Evolutionary conservation across 805 yeast species (phyloP).

Genomic region (Suhomyces prunicola): DNA sequence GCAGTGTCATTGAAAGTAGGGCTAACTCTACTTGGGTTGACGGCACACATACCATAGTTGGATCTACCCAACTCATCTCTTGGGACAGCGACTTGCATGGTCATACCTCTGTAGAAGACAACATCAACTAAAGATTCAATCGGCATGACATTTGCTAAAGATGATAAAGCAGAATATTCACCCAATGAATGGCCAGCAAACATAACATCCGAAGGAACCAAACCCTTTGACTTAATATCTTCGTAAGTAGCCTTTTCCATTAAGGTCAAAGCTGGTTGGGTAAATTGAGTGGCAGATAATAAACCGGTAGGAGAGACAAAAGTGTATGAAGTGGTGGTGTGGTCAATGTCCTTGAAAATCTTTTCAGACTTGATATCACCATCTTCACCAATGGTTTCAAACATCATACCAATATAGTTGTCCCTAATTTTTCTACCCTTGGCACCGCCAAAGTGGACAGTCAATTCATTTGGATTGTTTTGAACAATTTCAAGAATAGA

Average conservation of each 20-base stretch:
- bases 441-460: conserved; percentile 97
- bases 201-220: conserved; percentile 88
- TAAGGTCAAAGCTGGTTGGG: conserved; percentile 97
- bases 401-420: conserved; percentile 95
- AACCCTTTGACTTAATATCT: conserved; percentile 93
- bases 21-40: conserved; percentile 91
- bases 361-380: conserved; percentile 86
- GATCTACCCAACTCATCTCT: conserved; percentile 94
- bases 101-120: conserved; percentile 99
- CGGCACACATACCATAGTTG: conserved; percentile 98
- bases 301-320: conserved; percentile 93
- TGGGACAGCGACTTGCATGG: conserved; percentile 99
- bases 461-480: conserved; percentile 92
- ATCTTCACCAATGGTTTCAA: conserved; percentile 85
- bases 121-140: conserved; percentile 95
- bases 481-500: conserved; percentile 92
- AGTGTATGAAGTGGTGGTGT: conserved; percentile 77
- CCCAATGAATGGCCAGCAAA: conserved; percentile 99
- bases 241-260: conserved; percentile 99
- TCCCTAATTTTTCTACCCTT: conserved; percentile 93
- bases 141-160: conserved; percentile 98
- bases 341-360: conserved; percentile 89
- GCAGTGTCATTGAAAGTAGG: conserved; percentile 91
- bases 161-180: conserved; percentile 96
- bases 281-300: conserved; percentile 96